Percentiles rank a stretch among this genome's conserved stretches.
Evolutionary conservation across 1,284 basidiomycete genomes (phyloP).

Genomic region (Cystobasidium slooffiae): DNA sequence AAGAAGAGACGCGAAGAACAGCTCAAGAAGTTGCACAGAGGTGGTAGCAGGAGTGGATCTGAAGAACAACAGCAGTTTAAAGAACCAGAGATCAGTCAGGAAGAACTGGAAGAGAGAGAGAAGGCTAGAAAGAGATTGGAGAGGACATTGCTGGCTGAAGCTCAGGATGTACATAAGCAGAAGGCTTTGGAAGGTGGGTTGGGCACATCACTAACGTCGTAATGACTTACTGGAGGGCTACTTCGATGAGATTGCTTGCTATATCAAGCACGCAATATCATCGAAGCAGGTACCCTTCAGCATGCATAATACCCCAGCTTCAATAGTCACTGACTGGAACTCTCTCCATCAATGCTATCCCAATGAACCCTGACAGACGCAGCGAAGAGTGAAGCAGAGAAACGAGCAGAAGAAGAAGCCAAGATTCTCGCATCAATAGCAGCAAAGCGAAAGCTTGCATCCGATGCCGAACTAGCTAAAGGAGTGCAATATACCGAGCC

Average conservation of each 20-base stretch:
- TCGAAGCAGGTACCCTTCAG: no score
- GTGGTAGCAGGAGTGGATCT: slow-evolving; percentile 59
- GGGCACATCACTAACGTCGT: background rate
- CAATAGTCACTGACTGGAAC: background rate
- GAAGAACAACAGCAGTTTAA: slow-evolving; percentile 65
- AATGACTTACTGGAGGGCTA: background rate
- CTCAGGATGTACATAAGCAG: slow-evolving; percentile 84
- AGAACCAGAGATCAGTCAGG: slow-evolving; percentile 66
- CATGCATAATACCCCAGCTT: background rate
- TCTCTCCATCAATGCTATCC: background rate
- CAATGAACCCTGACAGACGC: slow-evolving; percentile 65
- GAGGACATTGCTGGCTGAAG: slow-evolving; percentile 82
- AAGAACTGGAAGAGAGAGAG: slow-evolving; percentile 77
- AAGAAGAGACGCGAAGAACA: slow-evolving; percentile 81
- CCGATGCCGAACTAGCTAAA: slow-evolving; percentile 88
- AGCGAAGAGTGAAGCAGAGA: slow-evolving; percentile 79
- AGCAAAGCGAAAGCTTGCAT: slow-evolving; percentile 80
- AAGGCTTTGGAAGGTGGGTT: slow-evolving; percentile 77
- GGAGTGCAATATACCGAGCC: slow-evolving; percentile 90
- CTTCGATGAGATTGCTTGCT: background rate
- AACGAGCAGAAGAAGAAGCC: slow-evolving; percentile 83
- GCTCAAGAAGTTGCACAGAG: slow-evolving; percentile 67
- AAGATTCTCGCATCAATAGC: slow-evolving; percentile 92
- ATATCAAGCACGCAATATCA: background rate
- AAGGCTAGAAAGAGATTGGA: slow-evolving; percentile 70